These are phyloP conservation scores for Boletus rubropictus DNA, from an alignment of 768 basidiomycete genomes.

Conservation along the genomic window DNA sequence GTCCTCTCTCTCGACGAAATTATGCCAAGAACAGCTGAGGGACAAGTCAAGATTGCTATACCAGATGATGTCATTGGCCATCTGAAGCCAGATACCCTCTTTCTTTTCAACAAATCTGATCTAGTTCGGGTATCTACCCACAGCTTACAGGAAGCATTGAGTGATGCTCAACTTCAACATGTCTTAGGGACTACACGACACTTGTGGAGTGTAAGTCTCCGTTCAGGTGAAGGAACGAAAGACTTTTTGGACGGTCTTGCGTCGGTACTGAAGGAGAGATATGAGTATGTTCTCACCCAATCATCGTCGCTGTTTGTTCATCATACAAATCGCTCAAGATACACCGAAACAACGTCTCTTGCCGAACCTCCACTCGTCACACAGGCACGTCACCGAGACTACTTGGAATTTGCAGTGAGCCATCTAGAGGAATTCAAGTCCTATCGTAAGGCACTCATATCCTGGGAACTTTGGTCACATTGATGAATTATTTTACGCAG, in stretches of 20 bases:
- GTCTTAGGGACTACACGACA: neutral
- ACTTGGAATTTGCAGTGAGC: slow-evolving; percentile 58
- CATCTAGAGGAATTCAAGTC: slow-evolving; percentile 29
- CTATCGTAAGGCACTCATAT: slow-evolving; percentile 23
- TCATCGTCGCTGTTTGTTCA: neutral
- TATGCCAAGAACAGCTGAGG: slow-evolving; percentile 4
- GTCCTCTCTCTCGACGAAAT: slow-evolving; percentile 66
- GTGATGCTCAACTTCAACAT: slow-evolving; percentile 9
- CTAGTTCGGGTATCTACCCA: slow-evolving; percentile 27
- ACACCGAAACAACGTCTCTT: slow-evolving; percentile 19
- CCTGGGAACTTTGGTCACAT: neutral
- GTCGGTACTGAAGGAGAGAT: slow-evolving; percentile 34
- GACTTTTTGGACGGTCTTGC: slow-evolving; percentile 59
- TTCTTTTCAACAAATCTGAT: slow-evolving; percentile 81
- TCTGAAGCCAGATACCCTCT: slow-evolving; percentile 51
- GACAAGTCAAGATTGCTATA: slow-evolving; percentile 23
- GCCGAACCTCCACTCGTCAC: slow-evolving; percentile 57
- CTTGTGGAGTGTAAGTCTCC: slow-evolving; percentile 62
- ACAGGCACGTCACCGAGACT: slow-evolving; percentile 71
- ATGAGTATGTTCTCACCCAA: slow-evolving; percentile 12
- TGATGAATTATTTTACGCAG: slow-evolving; percentile 29
- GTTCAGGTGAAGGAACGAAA: slow-evolving; percentile 48
- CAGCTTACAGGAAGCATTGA: slow-evolving; percentile 17
- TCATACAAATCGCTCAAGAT: slow-evolving; percentile 7
- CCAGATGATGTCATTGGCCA: slow-evolving; percentile 47